Base-by-base conservation (phyloP, 2,329 filamentous ascomycete species). In the Thermothelomyces thermophilus region DNA sequence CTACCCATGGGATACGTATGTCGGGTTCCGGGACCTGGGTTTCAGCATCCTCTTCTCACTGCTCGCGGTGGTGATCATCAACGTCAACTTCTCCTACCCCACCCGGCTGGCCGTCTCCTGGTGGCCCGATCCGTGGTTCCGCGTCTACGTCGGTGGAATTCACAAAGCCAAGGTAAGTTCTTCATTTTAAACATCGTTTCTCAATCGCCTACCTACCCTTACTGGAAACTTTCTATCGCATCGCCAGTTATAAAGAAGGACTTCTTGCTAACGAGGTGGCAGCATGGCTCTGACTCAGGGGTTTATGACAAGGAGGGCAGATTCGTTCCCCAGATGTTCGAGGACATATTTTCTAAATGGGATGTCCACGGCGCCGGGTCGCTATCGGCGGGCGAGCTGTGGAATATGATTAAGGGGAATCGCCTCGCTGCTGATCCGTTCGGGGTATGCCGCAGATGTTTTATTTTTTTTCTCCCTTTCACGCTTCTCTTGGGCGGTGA, bases 331-430 rank as follows among this genome's bases (percentile, higher is more conserved):
- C 73, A 76, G 58, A 68, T 66, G 36, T 76, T 77, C 51, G 72
- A 77, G 60, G 72, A 76, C 54, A 66, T 75, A 37, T 76, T 76
- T 50, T 57, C 66, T 37, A 75, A 76, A 61, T 75, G 73, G 58
- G 71, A 64, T 41, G 33, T 57, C 26, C 56, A 58, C 1, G 63
- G 66, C 36, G 66, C 67, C 16, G 67, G 72, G 42, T 64, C 65
- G 5, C 55, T 75, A 46, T 70, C 64, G 1, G 28, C 65, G 5
- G 41, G 54, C 30, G 68, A 75, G 30, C 48, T 74, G 2, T 60
- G 54, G 40, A 56, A 58, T 1, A 60, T 71, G 48, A 55, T 70
- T 33, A 67, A 66, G 41, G 72, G 68, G 0, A 68, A 75, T 52
- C 62, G 71, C 35, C 50, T 70, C 13, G 60, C 68, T 14, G 57